These are phyloP conservation scores for Hygrophorus pudorinus DNA, from an alignment of 768 basidiomycete genomes.

Conservation along the genomic window DNA sequence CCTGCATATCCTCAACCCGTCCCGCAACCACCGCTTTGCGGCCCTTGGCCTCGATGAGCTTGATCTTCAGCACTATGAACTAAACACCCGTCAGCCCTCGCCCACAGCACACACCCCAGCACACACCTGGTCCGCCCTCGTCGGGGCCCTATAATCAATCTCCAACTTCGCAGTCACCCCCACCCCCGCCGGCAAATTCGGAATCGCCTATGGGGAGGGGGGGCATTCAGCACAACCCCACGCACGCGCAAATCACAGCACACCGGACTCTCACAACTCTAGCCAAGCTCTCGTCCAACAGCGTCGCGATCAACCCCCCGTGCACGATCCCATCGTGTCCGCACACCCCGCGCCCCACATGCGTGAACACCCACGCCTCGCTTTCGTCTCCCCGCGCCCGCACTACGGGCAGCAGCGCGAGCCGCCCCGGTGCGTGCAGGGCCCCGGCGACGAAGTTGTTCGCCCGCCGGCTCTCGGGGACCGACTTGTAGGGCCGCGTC, in stretches of 20 bases:
- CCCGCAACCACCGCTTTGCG: slow-evolving; percentile 70
- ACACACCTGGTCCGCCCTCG: slow-evolving; percentile 75
- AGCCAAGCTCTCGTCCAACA: slow-evolving; percentile 79
- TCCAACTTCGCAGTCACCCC: slow-evolving; percentile 86
- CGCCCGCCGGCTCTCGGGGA: slow-evolving; percentile 63
- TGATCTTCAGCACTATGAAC: slow-evolving; percentile 78
- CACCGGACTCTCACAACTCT: slow-evolving; percentile 44
- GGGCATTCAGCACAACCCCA: slow-evolving; percentile 1
- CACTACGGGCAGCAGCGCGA: slow-evolving; percentile 73
- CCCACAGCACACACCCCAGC: not conserved
- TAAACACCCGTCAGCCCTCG: slow-evolving; percentile 20
- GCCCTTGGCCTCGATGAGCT: slow-evolving; percentile 56
- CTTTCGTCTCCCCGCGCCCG: slow-evolving; percentile 66
- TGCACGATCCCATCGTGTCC: slow-evolving; percentile 94
- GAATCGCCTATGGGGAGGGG: slow-evolving; percentile 50
- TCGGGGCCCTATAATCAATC: slow-evolving; percentile 80
- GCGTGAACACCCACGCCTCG: slow-evolving; percentile 62
- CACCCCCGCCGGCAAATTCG: slow-evolving; percentile 78
- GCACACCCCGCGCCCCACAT: slow-evolving; percentile 80
- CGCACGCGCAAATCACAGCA: not conserved
- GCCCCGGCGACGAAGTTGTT: slow-evolving; percentile 82
- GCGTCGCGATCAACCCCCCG: slow-evolving; percentile 83
- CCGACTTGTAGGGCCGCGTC: slow-evolving; percentile 58
- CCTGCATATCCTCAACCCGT: slow-evolving; percentile 70
- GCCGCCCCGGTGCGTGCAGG: slow-evolving; percentile 77